These are phyloP conservation scores for Coemansia sp. DNA, from an alignment of 192 early-diverging fungal genomes.

Conservation along the genomic window DNA sequence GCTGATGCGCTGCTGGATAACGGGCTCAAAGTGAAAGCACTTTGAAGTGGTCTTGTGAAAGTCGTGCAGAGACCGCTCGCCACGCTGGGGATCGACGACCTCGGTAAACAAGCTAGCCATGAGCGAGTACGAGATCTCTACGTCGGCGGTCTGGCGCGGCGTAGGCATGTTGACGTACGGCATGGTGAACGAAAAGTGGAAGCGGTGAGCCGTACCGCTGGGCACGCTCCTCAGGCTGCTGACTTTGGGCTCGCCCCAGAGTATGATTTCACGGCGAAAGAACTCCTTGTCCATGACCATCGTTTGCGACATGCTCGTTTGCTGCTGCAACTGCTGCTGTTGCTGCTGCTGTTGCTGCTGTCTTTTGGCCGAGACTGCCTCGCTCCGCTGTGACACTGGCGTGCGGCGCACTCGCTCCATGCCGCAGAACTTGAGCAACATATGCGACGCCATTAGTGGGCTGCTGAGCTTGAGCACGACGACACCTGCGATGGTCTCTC, in stretches of 20 bases:
- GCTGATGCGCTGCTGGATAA: constrained; percentile 35
- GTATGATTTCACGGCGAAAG: constrained; percentile 45
- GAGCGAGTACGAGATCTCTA: constrained; percentile 51
- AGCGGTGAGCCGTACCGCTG: constrained; percentile 39
- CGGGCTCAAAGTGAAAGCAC: constrained; percentile 46
- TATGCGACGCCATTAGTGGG: constrained; percentile 40
- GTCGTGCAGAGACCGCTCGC: constrained; percentile 36
- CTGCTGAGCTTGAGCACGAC: constrained; percentile 52
- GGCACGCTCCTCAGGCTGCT: constrained; percentile 24
- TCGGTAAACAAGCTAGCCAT: constrained; percentile 43
- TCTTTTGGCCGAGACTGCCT: neutral
- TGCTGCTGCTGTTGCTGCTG: constrained; percentile 13
- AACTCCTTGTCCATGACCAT: constrained; percentile 57
- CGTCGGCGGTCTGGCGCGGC: constrained; percentile 49
- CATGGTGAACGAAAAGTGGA: constrained; percentile 56
- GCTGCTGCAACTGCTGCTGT: constrained; percentile 31
- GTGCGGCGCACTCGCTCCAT: constrained; percentile 49
- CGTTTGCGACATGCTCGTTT: constrained; percentile 40
- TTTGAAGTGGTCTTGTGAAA: constrained; percentile 42
- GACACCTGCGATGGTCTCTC: constrained; percentile 47
- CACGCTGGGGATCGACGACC: constrained; percentile 28
- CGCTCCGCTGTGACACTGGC: constrained; percentile 19
- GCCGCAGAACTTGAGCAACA: constrained; percentile 45
- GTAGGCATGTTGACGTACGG: constrained; percentile 55
- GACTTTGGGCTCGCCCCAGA: constrained; percentile 48